Base-by-base conservation (phyloP, 768 basidiomycete species). In the Pisolithus orientalis region DNA sequence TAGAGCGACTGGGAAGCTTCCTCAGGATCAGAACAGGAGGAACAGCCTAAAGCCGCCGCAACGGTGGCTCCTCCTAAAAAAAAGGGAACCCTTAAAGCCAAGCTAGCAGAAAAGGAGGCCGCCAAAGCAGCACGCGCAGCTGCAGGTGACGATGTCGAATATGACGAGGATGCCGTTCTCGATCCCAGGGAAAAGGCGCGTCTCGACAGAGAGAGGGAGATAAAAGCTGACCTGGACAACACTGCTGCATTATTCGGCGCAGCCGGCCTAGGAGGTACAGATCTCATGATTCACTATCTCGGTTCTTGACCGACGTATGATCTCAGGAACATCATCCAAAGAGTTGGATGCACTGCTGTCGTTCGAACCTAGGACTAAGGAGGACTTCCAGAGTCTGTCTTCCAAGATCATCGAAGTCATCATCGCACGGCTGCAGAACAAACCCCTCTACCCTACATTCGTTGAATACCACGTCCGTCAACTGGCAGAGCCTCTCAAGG, bases 1-100 rank as follows among this genome's bases (percentile, higher is more conserved):
- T 61, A 95, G 92, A 93, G 90, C 69, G 94, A 96, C 70, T 98
- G 95, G 95, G 94, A 98, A 60, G 89, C 76, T 32, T 87, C 87
- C 1, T 84, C 84, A 21, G 21, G 21, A 6, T 82, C 81, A 6
- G 85, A 87, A 38, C 90, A 90, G 50, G 80, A 83, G 3, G 74
- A 72, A 54, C 70, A 79, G 44, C 69, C 76, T 5, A 67, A 75
- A 39, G 49, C 79, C 2, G 49, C 79, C 2, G 63, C 74, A 5
- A 58, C 80, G 0, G 79, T 75, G 44, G 83, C 84, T 16, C 84
- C 90, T 4, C 82, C 85, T 2, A 91, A 90, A 75, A 95, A 96
- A 73, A 96, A 94, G 72, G 92, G 90, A 49, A 90, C 87, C 1
- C 69, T 97, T 58, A 96, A 96, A 69, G 82, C 83, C 17, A 95